Evolutionary conservation across 768 basidiomycete species (phyloP).

Genomic region (Pleurotus djamor): DNA sequence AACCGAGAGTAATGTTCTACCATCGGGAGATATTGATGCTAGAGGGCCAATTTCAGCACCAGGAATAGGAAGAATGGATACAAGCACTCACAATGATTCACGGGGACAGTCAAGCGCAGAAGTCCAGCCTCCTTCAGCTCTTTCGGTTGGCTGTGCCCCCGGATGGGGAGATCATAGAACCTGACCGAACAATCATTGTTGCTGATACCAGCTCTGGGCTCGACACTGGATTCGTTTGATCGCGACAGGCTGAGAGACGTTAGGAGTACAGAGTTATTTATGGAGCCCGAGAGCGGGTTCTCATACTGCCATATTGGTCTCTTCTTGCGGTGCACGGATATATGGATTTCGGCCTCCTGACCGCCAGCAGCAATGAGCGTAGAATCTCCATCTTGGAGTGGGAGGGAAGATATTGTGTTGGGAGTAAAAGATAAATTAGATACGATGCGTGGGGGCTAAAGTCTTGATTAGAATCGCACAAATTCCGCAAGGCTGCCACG

Average conservation of each 20-base stretch:
- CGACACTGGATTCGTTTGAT: conserved; percentile 61
- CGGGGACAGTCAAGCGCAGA: conserved; percentile 61
- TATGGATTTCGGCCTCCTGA: conserved; percentile 63
- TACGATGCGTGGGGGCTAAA: conserved; percentile 37
- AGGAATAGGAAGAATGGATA: background rate
- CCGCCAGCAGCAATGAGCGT: conserved; percentile 62
- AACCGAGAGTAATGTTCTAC: conserved; percentile 82
- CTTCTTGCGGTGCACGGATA: conserved; percentile 38
- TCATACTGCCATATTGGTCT: conserved; percentile 51
- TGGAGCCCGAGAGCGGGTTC: conserved; percentile 56
- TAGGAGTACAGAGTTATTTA: conserved; percentile 82
- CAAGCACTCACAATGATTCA: conserved; percentile 72
- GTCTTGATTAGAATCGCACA: conserved; percentile 3
- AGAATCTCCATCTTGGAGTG: conserved; percentile 38
- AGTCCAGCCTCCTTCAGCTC: conserved; percentile 48
- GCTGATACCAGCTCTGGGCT: conserved; percentile 78
- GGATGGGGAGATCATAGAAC: conserved; percentile 72
- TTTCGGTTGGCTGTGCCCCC: conserved; percentile 38
- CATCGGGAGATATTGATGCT: conserved; percentile 92
- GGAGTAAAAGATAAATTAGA: conserved; percentile 49
- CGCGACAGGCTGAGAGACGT: conserved; percentile 56
- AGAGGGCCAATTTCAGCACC: conserved; percentile 10
- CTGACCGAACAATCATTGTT: conserved; percentile 86
- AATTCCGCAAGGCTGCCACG: conserved; percentile 11
- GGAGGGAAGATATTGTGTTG: conserved; percentile 52